Evolutionary conservation across 805 yeast species (phyloP).

Genomic region (Metschnikowia arizonensis): DNA sequence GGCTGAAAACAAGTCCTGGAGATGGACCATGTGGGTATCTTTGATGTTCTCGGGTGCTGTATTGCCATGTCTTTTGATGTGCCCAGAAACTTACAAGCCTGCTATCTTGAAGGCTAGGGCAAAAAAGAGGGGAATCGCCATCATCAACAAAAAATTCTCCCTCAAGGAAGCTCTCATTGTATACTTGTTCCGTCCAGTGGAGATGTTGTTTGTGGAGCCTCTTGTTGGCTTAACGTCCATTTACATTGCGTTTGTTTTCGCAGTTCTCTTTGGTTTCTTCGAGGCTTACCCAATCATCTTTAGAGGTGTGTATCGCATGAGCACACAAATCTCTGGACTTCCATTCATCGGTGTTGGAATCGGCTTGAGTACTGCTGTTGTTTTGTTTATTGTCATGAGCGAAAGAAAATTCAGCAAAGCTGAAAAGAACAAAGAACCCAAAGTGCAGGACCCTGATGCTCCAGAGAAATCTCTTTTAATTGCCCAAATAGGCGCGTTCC

Average conservation of each 20-base stretch:
- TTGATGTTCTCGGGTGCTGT: conserved; percentile 19
- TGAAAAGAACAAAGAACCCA: conserved; percentile 35
- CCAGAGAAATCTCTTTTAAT: conserved; percentile 61
- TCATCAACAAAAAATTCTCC: conserved; percentile 33
- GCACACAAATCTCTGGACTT: conserved; percentile 58
- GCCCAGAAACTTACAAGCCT: conserved; percentile 18
- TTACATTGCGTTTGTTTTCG: conserved; percentile 71
- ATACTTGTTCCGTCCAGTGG: conserved; percentile 58
- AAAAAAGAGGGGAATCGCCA: conserved; percentile 50
- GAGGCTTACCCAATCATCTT: conserved; percentile 77
- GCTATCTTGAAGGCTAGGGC: conserved; percentile 22
- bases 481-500: conserved; percentile 64
- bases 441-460: conserved; percentile 57
- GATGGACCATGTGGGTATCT: conserved; percentile 21
- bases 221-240: conserved; percentile 66
- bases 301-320: conserved; percentile 59
- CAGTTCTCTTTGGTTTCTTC: conserved; percentile 74
- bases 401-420: conserved; percentile 30
- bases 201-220: conserved; percentile 70
- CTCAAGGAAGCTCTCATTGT: conserved; percentile 44
- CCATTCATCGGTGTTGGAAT: conserved; percentile 70
- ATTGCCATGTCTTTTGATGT: conserved; percentile 14
- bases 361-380: conserved; percentile 57
- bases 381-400: conserved; percentile 49
- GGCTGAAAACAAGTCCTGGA: conserved; percentile 45